A percentile compares a stretch with the other conserved stretches of the same genome.
Conservation (phyloP, 129 eudicot genomes). For the Deinandra increscens region DNA sequence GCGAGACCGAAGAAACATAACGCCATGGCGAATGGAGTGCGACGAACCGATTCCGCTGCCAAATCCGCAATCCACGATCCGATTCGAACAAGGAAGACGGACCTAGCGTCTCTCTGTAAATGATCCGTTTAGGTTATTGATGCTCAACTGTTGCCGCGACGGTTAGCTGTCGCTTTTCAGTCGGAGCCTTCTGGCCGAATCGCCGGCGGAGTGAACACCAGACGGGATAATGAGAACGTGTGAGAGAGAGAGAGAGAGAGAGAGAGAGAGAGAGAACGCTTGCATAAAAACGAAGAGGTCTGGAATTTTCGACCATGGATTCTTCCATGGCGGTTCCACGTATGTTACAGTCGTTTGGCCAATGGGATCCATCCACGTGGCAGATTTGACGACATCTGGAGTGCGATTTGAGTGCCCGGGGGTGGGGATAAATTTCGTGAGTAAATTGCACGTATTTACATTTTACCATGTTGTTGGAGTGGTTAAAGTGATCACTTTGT, state of each 20-base stretch:
- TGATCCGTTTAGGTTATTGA: slow-evolving; percentile 36
- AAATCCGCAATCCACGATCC: slow-evolving; percentile 57
- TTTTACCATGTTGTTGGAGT: too few species aligned
- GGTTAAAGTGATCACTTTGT: too few species aligned
- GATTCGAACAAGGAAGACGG: slow-evolving; percentile 31
- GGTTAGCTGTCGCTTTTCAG: slow-evolving; percentile 26
- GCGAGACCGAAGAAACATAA: slow-evolving; percentile 63
- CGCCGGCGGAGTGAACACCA: slow-evolving; percentile 11
- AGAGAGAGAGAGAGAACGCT: too few species aligned
- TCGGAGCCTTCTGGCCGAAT: slow-evolving; percentile 30
- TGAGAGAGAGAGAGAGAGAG: not conserved
- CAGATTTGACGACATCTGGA: slow-evolving; percentile 6
- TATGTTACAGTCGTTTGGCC: slow-evolving; percentile 13
- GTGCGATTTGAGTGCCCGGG: slow-evolving; percentile 13
- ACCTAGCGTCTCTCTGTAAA: slow-evolving; percentile 43
- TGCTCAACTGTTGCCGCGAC: slow-evolving; percentile 60
- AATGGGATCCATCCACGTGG: slow-evolving; percentile 38
- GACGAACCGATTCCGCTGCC: slow-evolving; percentile 76
- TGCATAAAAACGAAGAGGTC: not conserved
- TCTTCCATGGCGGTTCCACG: slow-evolving; percentile 30
- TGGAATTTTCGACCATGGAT: not conserved
- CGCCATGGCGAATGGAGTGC: slow-evolving; percentile 64
- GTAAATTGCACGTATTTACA: too few species aligned
- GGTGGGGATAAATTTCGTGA: too few species aligned
- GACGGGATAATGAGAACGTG: slow-evolving; percentile 4